Base-by-base conservation (phyloP, 352 stramenopile genomes). In the Phytophthora lateralis region DNA sequence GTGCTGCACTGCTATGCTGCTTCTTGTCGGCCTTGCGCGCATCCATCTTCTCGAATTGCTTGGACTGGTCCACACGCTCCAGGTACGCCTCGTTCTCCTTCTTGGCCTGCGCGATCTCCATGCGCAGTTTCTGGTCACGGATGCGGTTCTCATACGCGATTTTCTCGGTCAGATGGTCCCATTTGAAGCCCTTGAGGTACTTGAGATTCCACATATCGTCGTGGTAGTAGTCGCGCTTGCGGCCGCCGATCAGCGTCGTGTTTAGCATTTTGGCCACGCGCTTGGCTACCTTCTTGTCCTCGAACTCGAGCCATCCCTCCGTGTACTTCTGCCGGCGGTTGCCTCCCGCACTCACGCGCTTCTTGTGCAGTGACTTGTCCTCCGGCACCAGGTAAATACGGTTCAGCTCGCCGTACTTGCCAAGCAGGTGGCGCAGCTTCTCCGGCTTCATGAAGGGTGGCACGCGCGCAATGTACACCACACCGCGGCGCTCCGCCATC, bases 161-260 rank as follows among this genome's bases (percentile, higher is more conserved):
- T 74, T 99, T 99, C 76, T 99, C 97, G 3, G 97, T 99, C 34
- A 99, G 75, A 65, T 99, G 95, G 38, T 93, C 85, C 98, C 98
- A 99, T 75, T 99, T 98, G 75, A 99, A 99, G 18, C 96, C 95
- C 37, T 90, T 92, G 61, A 99, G 80, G 82, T 99, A 99, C 79
- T 99, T 99, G 59, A 99, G 76, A 73, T 98, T 99, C 98, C 98
- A 99, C 27, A 99, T 91, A 71, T 99, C 90, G 68, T 98, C 96
- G 72, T 98, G 96, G 88, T 98, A 99, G 72, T 98, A 98, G 49
- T 94, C 84, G 61, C 89, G 89, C 63, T 98, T 97, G 60, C 98
- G 98, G 50, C 93, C 91, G 51, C 93, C 94, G 29, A 97, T 96
- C 60, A 84, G 77, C 45, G 78, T 82, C 69, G 90, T 97, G 79